These are phyloP conservation scores for Halophytophthora polymorphica DNA, from an alignment of 352 stramenopile genomes.

Conservation along the genomic window DNA sequence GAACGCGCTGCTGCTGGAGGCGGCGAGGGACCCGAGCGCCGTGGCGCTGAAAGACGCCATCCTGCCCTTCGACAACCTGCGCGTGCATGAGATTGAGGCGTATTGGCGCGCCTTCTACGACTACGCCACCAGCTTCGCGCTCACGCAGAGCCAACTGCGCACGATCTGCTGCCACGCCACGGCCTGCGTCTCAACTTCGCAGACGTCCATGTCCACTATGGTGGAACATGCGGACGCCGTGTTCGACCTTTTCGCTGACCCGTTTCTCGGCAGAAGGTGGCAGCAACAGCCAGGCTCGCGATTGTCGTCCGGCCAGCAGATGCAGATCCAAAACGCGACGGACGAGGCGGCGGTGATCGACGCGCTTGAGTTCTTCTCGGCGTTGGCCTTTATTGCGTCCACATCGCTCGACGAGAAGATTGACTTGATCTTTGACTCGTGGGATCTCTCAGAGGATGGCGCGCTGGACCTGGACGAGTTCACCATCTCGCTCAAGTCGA, in stretches of 20 bases:
- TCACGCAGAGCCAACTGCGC: slow-evolving; percentile 56
- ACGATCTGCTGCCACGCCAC: slow-evolving; percentile 58
- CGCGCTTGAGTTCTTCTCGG: slow-evolving; percentile 75
- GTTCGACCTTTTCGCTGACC: slow-evolving; percentile 58
- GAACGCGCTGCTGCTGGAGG: slow-evolving; percentile 53
- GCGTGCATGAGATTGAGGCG: slow-evolving; percentile 63
- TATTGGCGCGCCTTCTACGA: slow-evolving; percentile 87
- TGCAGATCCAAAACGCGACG: slow-evolving; percentile 1
- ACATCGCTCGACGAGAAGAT: slow-evolving; percentile 72
- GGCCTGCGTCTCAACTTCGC: slow-evolving; percentile 26
- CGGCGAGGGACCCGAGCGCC: slow-evolving; percentile 37
- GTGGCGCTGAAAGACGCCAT: slow-evolving; percentile 59
- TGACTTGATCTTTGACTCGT: slow-evolving; percentile 82
- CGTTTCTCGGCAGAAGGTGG: slow-evolving; percentile 16
- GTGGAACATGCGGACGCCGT: slow-evolving; percentile 44
- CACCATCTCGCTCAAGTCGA: slow-evolving; percentile 87
- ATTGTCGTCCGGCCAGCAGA: slow-evolving; percentile 16
- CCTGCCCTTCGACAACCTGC: slow-evolving; percentile 73
- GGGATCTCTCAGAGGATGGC: slow-evolving; percentile 84
- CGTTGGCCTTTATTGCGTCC: slow-evolving; percentile 63
- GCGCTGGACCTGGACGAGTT: slow-evolving; percentile 79
- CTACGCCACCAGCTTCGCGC: slow-evolving; percentile 63
- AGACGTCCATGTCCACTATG: slow-evolving; percentile 37
- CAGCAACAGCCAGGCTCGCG: slow-evolving; percentile 19
- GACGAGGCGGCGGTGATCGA: slow-evolving; percentile 42